Evolutionary conservation across 1,284 basidiomycete genomes (phyloP).

Genomic region (Gomphus sp.): DNA sequence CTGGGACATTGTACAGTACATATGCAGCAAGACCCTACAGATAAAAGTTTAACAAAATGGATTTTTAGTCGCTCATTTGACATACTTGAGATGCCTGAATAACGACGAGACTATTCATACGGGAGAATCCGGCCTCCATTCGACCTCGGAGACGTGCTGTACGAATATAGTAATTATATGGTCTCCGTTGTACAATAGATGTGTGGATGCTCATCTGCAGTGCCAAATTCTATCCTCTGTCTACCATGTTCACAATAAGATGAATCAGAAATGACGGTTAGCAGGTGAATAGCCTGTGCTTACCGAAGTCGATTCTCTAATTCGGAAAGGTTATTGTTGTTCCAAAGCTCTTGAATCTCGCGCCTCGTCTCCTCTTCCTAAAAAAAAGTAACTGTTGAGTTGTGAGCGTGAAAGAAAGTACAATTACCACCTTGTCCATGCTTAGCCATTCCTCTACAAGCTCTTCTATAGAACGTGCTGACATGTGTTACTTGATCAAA

Average conservation of each 20-base stretch:
- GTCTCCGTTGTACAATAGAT: background rate
- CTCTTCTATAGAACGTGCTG: conserved; percentile 24
- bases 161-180: background rate
- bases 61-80: background rate
- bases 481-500: background rate
- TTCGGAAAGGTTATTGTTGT: conserved; percentile 34
- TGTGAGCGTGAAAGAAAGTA: background rate
- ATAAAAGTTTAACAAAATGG: background rate
- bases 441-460: conserved; percentile 49
- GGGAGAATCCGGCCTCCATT: conserved; percentile 80
- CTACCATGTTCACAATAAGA: conserved; percentile 23
- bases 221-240: conserved; percentile 74
- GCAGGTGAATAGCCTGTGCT: background rate
- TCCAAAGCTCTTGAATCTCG: conserved; percentile 46
- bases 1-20: conserved; percentile 39
- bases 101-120: conserved; percentile 81
- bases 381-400: background rate
- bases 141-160: conserved; percentile 58
- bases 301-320: conserved; percentile 53
- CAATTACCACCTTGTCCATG: conserved; percentile 35
- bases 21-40: conserved; percentile 68
- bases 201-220: conserved; percentile 49
- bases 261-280: background rate
- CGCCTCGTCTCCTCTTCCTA: conserved; percentile 48
- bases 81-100: conserved; percentile 76